Percentiles rank a stretch among this genome's conserved stretches.
Conservation (phyloP, 2,329 filamentous ascomycete species). For the Neoascochyta sp. region DNA sequence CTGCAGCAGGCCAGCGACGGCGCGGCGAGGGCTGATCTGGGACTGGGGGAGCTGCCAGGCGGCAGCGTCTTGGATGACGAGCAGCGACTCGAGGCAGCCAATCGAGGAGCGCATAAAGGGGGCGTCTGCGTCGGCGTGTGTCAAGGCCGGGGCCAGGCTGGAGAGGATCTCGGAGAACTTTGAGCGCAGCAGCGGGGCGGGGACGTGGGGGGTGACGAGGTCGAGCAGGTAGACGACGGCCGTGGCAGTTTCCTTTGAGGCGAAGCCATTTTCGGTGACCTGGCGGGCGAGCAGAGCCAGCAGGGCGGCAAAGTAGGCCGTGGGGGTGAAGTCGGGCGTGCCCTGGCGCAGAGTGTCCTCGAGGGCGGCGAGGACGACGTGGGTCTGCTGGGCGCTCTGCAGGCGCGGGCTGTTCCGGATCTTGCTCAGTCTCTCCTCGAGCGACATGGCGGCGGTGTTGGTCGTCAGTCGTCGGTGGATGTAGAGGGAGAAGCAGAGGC, state of each 20-base stretch:
- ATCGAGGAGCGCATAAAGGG: conserved; percentile 83
- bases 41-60: conserved; percentile 84
- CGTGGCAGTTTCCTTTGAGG: conserved; percentile 77
- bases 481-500: too few species aligned
- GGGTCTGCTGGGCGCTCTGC: conserved; percentile 90
- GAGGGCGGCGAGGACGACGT: conserved; percentile 82
- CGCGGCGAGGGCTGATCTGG: conserved; percentile 80
- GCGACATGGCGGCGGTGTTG: conserved; percentile 46
- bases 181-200: conserved; percentile 80
- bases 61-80: conserved; percentile 80
- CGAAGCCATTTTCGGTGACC: conserved; percentile 59
- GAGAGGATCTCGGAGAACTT: conserved; percentile 94
- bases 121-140: conserved; percentile 77
- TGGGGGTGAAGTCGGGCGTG: conserved; percentile 76
- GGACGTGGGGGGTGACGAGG: conserved; percentile 78
- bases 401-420: conserved; percentile 89
- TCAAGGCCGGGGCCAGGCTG: conserved; percentile 78
- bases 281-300: conserved; percentile 81
- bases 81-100: conserved; percentile 86
- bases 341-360: conserved; percentile 90
- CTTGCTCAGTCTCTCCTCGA: conserved; percentile 92
- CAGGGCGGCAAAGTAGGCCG: conserved; percentile 93
- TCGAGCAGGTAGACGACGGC: conserved; percentile 95
- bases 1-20: conserved; percentile 79
- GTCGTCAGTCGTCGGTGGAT: too few species aligned